These are phyloP conservation scores for Boletus edulis DNA, from an alignment of 768 basidiomycete genomes.

Conservation along the genomic window DNA sequence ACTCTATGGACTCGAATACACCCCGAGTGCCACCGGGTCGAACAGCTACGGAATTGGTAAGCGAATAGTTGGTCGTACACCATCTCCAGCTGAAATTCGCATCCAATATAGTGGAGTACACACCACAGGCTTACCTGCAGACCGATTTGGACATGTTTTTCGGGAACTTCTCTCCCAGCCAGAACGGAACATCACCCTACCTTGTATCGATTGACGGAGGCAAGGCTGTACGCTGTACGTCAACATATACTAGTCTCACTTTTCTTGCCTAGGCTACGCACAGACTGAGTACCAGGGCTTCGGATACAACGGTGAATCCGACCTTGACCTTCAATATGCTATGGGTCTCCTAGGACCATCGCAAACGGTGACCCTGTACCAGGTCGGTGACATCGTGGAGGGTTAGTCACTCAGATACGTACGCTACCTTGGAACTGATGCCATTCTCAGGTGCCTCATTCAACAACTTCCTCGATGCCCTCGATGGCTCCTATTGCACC, in stretches of 20 bases:
- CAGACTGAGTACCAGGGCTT: conserved; percentile 23
- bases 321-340: conserved; percentile 32
- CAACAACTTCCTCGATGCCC: conserved; percentile 35
- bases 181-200: conserved; percentile 24
- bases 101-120: conserved; percentile 30
- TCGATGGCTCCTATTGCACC: conserved; percentile 34
- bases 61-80: neutral
- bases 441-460: conserved; percentile 26
- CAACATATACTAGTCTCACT: neutral
- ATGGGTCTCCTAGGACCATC: no score
- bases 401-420: no score
- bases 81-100: neutral
- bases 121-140: conserved; percentile 31
- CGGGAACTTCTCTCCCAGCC: conserved; percentile 18
- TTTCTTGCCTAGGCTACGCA: conserved; percentile 26
- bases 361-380: conserved; percentile 33
- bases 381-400: conserved; percentile 25
- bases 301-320: conserved; percentile 19
- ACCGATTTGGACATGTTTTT: conserved; percentile 31
- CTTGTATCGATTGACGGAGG: conserved; percentile 38
- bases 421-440: no score
- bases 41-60: conserved; percentile 36
- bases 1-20: conserved; percentile 27
- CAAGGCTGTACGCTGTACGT: conserved; percentile 4
- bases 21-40: conserved; percentile 12